Evolutionary conservation across 192 early-diverging fungal species (phyloP).

Genomic region (Coemansia sp.): DNA sequence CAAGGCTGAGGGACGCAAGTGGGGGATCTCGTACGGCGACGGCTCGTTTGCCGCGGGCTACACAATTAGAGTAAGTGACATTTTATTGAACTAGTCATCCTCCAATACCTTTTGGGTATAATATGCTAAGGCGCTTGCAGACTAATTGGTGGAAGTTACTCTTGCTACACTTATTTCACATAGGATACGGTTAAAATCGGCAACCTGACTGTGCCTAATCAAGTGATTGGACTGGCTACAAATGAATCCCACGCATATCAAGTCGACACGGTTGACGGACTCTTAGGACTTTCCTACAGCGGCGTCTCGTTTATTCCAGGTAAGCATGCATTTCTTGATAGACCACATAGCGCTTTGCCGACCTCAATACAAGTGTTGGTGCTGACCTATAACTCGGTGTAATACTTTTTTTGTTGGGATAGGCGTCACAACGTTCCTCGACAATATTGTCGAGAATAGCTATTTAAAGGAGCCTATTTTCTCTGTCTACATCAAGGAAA

Average conservation of each 20-base stretch:
- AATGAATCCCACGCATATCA: conserved; percentile 62
- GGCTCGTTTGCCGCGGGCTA: conserved; percentile 60
- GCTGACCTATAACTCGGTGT: not conserved
- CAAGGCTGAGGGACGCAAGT: conserved; percentile 62
- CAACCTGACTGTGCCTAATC: conserved; percentile 60
- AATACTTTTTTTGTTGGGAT: not conserved
- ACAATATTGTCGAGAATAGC: conserved; percentile 61
- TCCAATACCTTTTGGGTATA: not conserved
- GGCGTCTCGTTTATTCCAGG: conserved; percentile 58
- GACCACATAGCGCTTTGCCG: not conserved
- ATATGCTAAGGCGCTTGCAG: not conserved
- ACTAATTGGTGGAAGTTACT: not conserved
- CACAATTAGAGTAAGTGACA: conserved; percentile 39
- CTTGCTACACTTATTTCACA: not conserved
- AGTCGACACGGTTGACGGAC: conserved; percentile 66
- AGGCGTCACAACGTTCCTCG: conserved; percentile 60
- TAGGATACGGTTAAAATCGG: conserved; percentile 65
- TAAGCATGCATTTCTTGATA: conserved; percentile 12
- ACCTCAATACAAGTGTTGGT: not conserved
- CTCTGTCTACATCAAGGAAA: conserved; percentile 67
- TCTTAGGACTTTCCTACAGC: conserved; percentile 69
- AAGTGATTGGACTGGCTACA: conserved; percentile 66
- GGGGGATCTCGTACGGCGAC: conserved; percentile 69
- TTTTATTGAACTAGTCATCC: not conserved
- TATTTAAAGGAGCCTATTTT: conserved; percentile 67